A percentile compares a stretch with the other conserved stretches of the same genome.
phyloP scores from a whole-genome alignment of 352 stramenopile genomes.

The Pythium angustatum region DNA sequence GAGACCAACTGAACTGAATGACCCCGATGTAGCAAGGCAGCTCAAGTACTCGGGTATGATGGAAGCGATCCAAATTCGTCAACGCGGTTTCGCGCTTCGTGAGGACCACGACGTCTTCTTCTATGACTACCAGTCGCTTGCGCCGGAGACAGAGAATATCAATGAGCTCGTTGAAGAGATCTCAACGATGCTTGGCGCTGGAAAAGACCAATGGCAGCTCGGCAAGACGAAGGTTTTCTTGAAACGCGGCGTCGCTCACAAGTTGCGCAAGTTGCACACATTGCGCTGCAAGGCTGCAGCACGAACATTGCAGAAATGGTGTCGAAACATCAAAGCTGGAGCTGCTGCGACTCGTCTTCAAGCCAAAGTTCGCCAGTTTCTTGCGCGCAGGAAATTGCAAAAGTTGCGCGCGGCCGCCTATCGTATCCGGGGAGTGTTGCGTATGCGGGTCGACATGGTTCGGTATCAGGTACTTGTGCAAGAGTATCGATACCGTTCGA shows the following conservation, averaged over 20 bases:
- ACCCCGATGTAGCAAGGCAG: slow-evolving; percentile 81
- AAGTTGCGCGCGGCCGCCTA: slow-evolving; percentile 63
- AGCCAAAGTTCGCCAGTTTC: slow-evolving; percentile 66
- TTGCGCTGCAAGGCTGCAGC: slow-evolving; percentile 84
- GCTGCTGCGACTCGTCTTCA: slow-evolving; percentile 72
- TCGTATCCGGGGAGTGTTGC: slow-evolving; percentile 56
- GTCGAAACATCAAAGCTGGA: slow-evolving; percentile 61
- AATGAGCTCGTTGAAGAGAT: slow-evolving; percentile 83
- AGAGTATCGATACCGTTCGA: slow-evolving; percentile 51
- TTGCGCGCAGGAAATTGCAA: slow-evolving; percentile 54
- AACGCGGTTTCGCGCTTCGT: slow-evolving; percentile 83
- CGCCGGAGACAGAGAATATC: slow-evolving; percentile 83
- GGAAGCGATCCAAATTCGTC: slow-evolving; percentile 90
- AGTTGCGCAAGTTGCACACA: slow-evolving; percentile 80
- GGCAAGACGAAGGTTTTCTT: slow-evolving; percentile 89
- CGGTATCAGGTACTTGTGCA: slow-evolving; percentile 56
- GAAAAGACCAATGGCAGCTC: slow-evolving; percentile 89
- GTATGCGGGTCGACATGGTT: slow-evolving; percentile 60
- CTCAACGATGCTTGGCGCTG: slow-evolving; percentile 80
- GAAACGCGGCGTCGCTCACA: slow-evolving; percentile 76
- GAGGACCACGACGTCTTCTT: slow-evolving; percentile 92
- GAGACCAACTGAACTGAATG: slow-evolving; percentile 73
- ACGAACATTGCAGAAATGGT: slow-evolving; percentile 81
- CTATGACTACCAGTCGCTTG: slow-evolving; percentile 88
- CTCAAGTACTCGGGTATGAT: slow-evolving; percentile 93